Conservation (phyloP, 441 rosid genomes). For the Codiaeum variegatum region DNA sequence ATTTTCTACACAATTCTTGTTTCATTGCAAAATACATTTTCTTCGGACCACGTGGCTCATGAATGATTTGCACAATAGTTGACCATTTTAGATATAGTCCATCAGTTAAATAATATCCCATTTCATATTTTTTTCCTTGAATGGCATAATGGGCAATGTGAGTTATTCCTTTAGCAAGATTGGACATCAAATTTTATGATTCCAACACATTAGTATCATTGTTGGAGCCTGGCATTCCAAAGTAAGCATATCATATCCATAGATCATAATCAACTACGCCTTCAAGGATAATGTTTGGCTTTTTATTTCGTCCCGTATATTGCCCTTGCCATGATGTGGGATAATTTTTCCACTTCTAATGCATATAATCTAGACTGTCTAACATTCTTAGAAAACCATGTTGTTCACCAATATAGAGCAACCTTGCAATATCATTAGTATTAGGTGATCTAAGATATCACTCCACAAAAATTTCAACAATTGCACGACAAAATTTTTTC, state of each 20-base stretch:
- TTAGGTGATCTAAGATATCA: background rate
- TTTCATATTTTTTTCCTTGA: slow-evolving; percentile 5
- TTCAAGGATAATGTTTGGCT: slow-evolving; percentile 9
- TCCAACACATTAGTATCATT: slow-evolving; percentile 5
- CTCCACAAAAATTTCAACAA: background rate
- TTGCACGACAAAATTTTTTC: slow-evolving; percentile 2
- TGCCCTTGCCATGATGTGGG: background rate
- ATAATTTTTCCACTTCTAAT: slow-evolving; percentile 9
- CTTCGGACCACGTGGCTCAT: background rate
- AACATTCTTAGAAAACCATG: slow-evolving; percentile 9
- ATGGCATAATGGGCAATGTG: background rate
- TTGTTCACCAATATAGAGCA: background rate
- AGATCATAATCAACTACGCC: background rate
- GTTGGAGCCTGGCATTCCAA: background rate
- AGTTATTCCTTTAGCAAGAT: background rate
- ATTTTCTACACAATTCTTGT: background rate
- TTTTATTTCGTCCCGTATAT: background rate
- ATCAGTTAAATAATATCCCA: slow-evolving; percentile 17
- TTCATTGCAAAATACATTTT: background rate
- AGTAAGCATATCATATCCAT: slow-evolving; percentile 6
- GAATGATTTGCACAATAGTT: background rate
- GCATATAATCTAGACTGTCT: slow-evolving; percentile 14
- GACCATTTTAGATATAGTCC: too few species aligned
- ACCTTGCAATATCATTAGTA: background rate
- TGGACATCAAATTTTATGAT: background rate